These are phyloP conservation scores for Heterobasidion annosum DNA, from an alignment of 1,284 basidiomycete genomes.

Conservation along the genomic window DNA sequence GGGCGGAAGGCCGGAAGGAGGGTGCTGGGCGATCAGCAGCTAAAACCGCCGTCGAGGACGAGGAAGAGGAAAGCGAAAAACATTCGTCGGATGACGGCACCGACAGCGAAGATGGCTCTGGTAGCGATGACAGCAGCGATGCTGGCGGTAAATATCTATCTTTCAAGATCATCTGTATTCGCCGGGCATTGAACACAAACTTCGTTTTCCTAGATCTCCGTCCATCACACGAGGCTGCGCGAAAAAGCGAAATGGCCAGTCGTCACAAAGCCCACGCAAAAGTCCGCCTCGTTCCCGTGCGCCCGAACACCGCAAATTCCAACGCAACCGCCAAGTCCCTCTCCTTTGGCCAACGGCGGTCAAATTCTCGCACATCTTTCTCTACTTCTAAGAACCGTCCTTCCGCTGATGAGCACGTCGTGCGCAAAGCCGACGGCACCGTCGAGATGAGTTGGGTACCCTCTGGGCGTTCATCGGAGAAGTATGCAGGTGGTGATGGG, in stretches of 20 bases:
- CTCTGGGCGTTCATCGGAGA: constrained; percentile 19
- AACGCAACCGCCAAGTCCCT: constrained; percentile 22
- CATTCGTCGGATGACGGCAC: constrained; percentile 57
- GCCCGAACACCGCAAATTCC: constrained; percentile 16
- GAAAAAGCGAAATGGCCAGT: background rate
- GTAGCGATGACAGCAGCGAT: constrained; percentile 20
- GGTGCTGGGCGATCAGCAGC: constrained; percentile 11
- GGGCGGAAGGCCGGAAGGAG: constrained; percentile 18
- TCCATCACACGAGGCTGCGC: background rate
- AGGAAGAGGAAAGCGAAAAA: constrained; percentile 83
- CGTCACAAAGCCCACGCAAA: constrained; percentile 17
- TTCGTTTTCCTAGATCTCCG: background rate
- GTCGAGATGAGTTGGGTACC: constrained; percentile 67
- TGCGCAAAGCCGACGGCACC: constrained; percentile 33
- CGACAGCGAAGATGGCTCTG: constrained; percentile 16
- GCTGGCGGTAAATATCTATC: constrained; percentile 34
- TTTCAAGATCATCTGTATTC: background rate
- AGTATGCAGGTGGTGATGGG: constrained; percentile 16
- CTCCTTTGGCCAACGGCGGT: constrained; percentile 63
- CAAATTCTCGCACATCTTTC: constrained; percentile 13
- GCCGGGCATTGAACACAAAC: background rate
- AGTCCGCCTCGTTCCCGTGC: constrained; percentile 55
- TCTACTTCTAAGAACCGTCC: background rate
- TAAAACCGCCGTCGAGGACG: constrained; percentile 83
- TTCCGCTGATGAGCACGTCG: constrained; percentile 10